Evolutionary conservation across 2,329 filamentous ascomycete species (phyloP), one percentile per base, ranked within the genome.

Genomic region (Metarhizium guizhouense): DNA sequence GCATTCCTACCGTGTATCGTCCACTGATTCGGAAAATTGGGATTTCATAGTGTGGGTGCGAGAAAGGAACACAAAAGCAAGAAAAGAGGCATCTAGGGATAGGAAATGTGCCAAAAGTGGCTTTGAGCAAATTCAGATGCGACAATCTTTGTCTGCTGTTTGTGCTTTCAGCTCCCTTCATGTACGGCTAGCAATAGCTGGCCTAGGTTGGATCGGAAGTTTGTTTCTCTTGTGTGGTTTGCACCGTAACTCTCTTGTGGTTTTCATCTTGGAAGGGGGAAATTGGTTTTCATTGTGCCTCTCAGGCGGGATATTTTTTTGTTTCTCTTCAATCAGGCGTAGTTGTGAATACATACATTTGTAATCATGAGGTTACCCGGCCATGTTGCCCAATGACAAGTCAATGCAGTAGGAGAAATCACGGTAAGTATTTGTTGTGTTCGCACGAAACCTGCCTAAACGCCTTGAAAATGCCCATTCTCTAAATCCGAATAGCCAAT

Each of bases 381-480:
- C 20, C 20, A 29, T 30, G 18, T 20, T 20, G n/a, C 16, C 4
- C 42, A 6, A 18, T 45, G 42, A 45, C 18, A 20, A 18, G 3
- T 11, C n/a, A 11, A 45, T 16, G n/a, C n/a, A 8, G 32, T 11
- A 11, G 38, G 13, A 16, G 38, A 4, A 16, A 40, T 5, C 38
- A 40, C 38, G 14, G 14, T 40, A 40, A 11, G 42, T 25, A 20
- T 45, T 45, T 18, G 16, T 45, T 20, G n/a, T 20, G n/a, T 45
- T 6, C 16, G 18, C 5, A 8, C 18, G 42, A 45, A 34, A 4
- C 32, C 7, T 20, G n/a, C 45, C 45, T 30, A 48, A 30, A 48
- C 45, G 45, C 45, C 45, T 14, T 58, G 49, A 7, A 34, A 59
- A 61, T 32, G 58, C 45, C 20, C 20, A 48, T 48, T 11, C 20